These are phyloP conservation scores for Euryodendron excelsum DNA, from an alignment of 148 eudicot species.

Conservation along the genomic window DNA sequence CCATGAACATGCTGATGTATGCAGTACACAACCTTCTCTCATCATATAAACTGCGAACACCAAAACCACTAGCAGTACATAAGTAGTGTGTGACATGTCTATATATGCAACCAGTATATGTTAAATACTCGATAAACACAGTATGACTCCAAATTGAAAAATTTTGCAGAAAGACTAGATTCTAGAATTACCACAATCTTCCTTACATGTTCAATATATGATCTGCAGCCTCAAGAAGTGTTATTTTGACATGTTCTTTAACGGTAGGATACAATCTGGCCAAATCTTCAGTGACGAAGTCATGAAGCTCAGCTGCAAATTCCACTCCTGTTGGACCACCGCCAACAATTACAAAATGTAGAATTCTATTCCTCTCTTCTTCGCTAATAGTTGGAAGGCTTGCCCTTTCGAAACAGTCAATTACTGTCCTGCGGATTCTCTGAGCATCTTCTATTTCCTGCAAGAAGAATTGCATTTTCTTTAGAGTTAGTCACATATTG, in stretches of 20 bases:
- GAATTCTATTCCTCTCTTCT: constrained; percentile 24
- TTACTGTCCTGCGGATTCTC: constrained; percentile 26
- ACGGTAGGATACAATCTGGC: constrained; percentile 16
- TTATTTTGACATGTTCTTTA: constrained; percentile 26
- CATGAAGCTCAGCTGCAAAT: constrained; percentile 30
- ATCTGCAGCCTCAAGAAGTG: constrained; percentile 29
- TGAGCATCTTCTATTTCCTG: constrained; percentile 33
- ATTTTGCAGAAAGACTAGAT: neutral
- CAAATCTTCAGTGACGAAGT: constrained; percentile 21
- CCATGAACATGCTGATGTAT: neutral
- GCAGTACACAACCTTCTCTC: neutral
- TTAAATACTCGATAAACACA: neutral
- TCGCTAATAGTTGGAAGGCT: constrained; percentile 24
- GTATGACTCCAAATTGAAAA: neutral
- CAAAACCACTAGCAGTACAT: neutral
- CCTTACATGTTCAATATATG: constrained; percentile 27
- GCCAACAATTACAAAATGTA: constrained; percentile 28
- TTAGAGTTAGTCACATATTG: constrained; percentile 1
- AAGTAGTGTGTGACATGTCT: neutral
- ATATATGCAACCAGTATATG: neutral
- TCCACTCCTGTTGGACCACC: constrained; percentile 32
- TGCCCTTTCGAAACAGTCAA: constrained; percentile 28
- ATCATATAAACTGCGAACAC: neutral
- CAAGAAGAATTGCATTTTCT: neutral
- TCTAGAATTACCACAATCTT: neutral